Base-by-base conservation (phyloP, 345 rosid genomes). In the Boechera divaricarpa region DNA sequence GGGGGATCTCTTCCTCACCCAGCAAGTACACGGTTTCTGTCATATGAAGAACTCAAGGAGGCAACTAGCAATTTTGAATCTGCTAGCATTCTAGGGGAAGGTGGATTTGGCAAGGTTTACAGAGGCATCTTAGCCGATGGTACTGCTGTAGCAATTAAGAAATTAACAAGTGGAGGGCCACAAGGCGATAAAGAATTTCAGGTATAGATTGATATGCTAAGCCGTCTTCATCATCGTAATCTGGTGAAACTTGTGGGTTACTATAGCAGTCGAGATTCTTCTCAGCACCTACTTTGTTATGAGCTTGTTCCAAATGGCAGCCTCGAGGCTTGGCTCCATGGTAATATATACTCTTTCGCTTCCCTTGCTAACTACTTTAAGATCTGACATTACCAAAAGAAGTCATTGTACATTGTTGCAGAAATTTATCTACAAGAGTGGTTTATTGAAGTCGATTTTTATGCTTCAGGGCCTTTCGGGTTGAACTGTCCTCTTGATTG, bases 251-350 rank as follows among this genome's bases (percentile, higher is more conserved):
- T 92, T 72, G 96, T 92, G 51, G 99, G 99, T 82, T 95, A 95
- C 83, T 89, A 88, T 76, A 89, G 93, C 73, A 92, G 82, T 75
- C 96, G 90, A 2, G 97, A 92, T 73, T 84, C 98, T 83, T 91
- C 96, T 41, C 97, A 95, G 63, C 89, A 95, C 82, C 85, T 95
- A 21, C 93, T 95, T 56, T 95, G 97, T 79, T 95, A 95, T 70
- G 99, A 95, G 79, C 99, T 95, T 66, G 93, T 95, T 81, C 94
- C 98, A 73, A 95, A 95, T 84, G 98, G 99, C 75, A 95, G 98
- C 78, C 84, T 95, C 31, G 99, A 95, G 83, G 89, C 92, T 67
- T 95, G 97, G 99, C 94, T 95, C 69, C 99, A 95, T 78, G 99
- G 99, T 95, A 86, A 80, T 60, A 63, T 61, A 9, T 63, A 35